Conservation (phyloP, 176 grass and related monocot species). For the Phoenix roebelenii region DNA sequence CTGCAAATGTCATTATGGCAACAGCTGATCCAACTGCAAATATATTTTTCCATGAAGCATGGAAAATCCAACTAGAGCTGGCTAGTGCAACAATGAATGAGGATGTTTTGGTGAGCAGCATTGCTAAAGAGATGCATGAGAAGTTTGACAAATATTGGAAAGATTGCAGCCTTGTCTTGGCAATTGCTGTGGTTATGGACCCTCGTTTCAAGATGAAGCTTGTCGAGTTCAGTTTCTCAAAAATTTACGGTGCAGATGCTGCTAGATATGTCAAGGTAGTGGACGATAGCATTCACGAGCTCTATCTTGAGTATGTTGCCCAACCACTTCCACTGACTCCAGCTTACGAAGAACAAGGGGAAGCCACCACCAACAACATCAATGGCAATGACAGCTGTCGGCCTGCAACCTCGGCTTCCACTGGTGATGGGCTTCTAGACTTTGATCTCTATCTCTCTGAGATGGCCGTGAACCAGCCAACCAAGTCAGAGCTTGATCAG, state of each 20-base stretch:
- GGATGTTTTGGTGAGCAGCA: slow-evolving; percentile 40
- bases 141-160: slow-evolving; percentile 95
- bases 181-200: slow-evolving; percentile 81
- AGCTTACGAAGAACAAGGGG: slow-evolving; percentile 35
- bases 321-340: slow-evolving; percentile 41
- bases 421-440: slow-evolving; percentile 47
- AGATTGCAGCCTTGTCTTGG: slow-evolving; percentile 74
- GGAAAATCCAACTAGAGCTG: slow-evolving; percentile 80
- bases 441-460: slow-evolving; percentile 81
- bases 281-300: slow-evolving; percentile 52
- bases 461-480: slow-evolving; percentile 46
- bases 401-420: slow-evolving; percentile 11
- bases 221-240: slow-evolving; percentile 80
- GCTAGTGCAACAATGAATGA: slow-evolving; percentile 39
- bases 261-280: slow-evolving; percentile 61
- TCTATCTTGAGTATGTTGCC: slow-evolving; percentile 62
- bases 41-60: slow-evolving; percentile 80
- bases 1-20: slow-evolving; percentile 53
- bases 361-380: slow-evolving; percentile 4
- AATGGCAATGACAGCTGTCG: not conserved
- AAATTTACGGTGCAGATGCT: slow-evolving; percentile 68
- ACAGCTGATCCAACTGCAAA: slow-evolving; percentile 63
- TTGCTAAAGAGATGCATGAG: slow-evolving; percentile 76
- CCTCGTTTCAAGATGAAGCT: slow-evolving; percentile 97
- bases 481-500: slow-evolving; percentile 64